These are phyloP conservation scores for Fusarium penzigii DNA, from an alignment of 2,329 filamentous ascomycete genomes.

Conservation along the genomic window DNA sequence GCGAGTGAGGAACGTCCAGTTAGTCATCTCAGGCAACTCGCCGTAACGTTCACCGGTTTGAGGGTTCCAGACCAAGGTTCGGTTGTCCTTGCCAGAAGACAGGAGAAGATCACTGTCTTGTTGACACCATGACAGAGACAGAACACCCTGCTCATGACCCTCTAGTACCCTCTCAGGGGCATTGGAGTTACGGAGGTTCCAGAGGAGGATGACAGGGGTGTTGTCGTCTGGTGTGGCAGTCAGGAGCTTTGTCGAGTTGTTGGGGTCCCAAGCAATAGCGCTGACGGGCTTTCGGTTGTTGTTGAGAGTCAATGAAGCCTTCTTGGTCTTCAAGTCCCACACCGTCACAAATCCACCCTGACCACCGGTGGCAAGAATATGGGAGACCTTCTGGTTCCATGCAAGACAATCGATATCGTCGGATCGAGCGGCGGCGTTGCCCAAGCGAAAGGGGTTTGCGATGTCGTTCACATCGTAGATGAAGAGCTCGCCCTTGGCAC, in stretches of 20 bases:
- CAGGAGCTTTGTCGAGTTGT: conserved; percentile 89
- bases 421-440: conserved; percentile 82
- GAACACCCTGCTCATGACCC: conserved; percentile 90
- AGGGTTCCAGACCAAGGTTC: conserved; percentile 94
- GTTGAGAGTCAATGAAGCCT: conserved; percentile 93
- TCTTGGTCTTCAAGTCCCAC: conserved; percentile 98
- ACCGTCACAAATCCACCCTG: conserved; percentile 94
- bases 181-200: conserved; percentile 95
- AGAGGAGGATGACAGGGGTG: conserved; percentile 83
- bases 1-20: conserved; percentile 95
- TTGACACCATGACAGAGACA: conserved; percentile 93
- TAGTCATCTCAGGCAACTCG: conserved; percentile 96
- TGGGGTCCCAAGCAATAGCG: conserved; percentile 95
- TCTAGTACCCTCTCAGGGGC: conserved; percentile 85
- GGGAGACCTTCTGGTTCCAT: conserved; percentile 97
- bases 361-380: conserved; percentile 93
- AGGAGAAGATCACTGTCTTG: conserved; percentile 88
- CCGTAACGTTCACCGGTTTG: conserved; percentile 85
- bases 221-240: conserved; percentile 90
- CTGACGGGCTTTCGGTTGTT: conserved; percentile 94
- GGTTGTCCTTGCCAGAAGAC: conserved; percentile 95
- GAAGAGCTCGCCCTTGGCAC: conserved; percentile 93
- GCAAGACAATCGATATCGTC: conserved; percentile 96
- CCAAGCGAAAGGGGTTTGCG: conserved; percentile 82
- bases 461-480: conserved; percentile 94